These are phyloP conservation scores for Trametes sanguinea DNA, from an alignment of 768 basidiomycete genomes.

Conservation along the genomic window DNA sequence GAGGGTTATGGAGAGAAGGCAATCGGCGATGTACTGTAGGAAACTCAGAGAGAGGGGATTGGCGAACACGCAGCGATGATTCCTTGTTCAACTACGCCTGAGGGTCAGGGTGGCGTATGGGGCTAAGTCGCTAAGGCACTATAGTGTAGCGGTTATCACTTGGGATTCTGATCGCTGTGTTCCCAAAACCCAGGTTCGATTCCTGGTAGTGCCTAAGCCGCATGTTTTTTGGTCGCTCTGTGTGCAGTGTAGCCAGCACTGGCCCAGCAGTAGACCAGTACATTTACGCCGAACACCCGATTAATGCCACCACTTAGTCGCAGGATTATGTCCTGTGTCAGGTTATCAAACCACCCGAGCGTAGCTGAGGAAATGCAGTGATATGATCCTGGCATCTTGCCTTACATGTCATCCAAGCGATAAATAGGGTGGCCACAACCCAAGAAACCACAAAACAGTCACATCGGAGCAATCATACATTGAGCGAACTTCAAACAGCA, in stretches of 20 bases:
- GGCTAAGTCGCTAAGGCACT: not conserved
- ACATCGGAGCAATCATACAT: not conserved
- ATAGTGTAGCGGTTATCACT: slow-evolving; percentile 24
- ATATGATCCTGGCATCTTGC: not conserved
- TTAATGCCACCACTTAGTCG: no score
- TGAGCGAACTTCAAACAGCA: not conserved
- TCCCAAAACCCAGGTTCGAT: slow-evolving; percentile 24
- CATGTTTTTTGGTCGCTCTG: not conserved
- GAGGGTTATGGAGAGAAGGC: no score
- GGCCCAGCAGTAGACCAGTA: no score
- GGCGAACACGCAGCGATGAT: no score
- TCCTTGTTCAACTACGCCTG: no score
- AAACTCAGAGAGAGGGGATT: no score
- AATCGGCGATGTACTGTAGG: no score
- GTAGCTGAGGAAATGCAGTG: no score
- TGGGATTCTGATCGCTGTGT: slow-evolving; percentile 19
- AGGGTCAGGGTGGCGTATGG: no score
- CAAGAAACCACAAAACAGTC: not conserved
- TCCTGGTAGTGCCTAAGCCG: slow-evolving; percentile 17
- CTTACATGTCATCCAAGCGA: not conserved
- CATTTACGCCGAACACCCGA: no score
- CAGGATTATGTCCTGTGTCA: no score
- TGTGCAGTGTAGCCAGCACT: not conserved
- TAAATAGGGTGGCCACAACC: not conserved
- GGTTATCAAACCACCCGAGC: no score